Evolutionary conservation across 257 asterid genomes (phyloP), one percentile per base, ranked within the genome.

Genomic region (Solanum pinnatisectum): DNA sequence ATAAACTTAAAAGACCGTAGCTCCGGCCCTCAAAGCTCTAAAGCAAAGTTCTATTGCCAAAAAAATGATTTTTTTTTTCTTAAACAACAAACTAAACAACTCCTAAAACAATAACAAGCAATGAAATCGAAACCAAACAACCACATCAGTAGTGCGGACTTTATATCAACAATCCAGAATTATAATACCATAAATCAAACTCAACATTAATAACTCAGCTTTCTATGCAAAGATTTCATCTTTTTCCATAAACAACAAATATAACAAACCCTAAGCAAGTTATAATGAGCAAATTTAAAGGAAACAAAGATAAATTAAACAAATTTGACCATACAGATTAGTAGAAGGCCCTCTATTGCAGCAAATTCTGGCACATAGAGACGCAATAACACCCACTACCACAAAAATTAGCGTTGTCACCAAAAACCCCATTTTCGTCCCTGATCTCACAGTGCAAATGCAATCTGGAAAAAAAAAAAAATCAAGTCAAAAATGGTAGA

Each of bases 301-400:
- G 5, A 67, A 67, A 25, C 25, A 44, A n/a, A 42, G 3, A 1
- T 12, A 74, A 20, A 37, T 12, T 39, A 46, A 39, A 77, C 23
- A 32, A 84, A 84, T 67, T 70, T 40, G 88, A 70, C 81, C 98
- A 84, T 95, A 95, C 99, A 96, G 94, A 90, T 96, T 96, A 18
- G 98, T 90, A 20, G 99, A 96, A 77, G 98, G 98, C 20, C 99
- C 99, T 91, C 93, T 93, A 91, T 94, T 95, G 94, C 91, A 96
- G 95, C 98, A 96, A 89, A 96, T 95, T 95, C 95, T 92, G 91
- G 94, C 72, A 88, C 93, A 87, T 23, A 96, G 89, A 46, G 96
- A 90, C 15, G 95, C 98, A 91, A 95, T 94, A 56, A 96, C 89
- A 86, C 99, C 98, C 70, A 96, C 88, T 84, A 89, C 98, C 30